These are phyloP conservation scores for Huntiella abstrusa DNA, from an alignment of 2,329 filamentous ascomycete species.

Conservation along the genomic window DNA sequence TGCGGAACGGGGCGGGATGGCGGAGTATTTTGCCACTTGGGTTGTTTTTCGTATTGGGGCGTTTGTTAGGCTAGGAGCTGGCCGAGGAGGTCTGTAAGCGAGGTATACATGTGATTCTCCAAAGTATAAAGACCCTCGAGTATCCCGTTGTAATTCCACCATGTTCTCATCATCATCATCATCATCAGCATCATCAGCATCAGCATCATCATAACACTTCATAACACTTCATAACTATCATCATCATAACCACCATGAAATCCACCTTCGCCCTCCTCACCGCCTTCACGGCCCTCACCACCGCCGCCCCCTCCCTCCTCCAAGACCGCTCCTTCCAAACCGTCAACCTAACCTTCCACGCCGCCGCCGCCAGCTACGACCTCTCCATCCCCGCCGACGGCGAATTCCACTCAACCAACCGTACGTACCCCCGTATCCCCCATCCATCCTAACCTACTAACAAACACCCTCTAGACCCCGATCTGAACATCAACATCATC, in stretches of 20 bases:
- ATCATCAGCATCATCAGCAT: neutral
- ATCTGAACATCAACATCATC: slow-evolving; percentile 22
- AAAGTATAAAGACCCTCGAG: no score
- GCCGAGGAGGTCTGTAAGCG: no score
- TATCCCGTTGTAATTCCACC: neutral
- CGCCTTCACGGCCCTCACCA: slow-evolving; percentile 5
- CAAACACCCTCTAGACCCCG: slow-evolving; percentile 18
- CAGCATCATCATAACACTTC: neutral
- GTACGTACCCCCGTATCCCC: slow-evolving; percentile 15
- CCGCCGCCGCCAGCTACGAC: slow-evolving; percentile 22
- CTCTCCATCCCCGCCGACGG: slow-evolving; percentile 26
- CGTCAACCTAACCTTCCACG: slow-evolving; percentile 26
- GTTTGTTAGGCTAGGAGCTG: no score
- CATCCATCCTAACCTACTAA: neutral
- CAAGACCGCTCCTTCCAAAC: slow-evolving; percentile 17
- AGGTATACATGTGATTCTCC: no score
- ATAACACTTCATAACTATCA: no score
- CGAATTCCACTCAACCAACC: slow-evolving; percentile 18
- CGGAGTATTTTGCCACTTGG: no score
- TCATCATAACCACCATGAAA: slow-evolving; percentile 3
- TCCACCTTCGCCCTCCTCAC: slow-evolving; percentile 10
- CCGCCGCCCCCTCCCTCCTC: slow-evolving; percentile 5
- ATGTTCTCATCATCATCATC: neutral
- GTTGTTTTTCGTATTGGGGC: no score
- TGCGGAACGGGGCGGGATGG: no score